Conservation (phyloP, 2,329 filamentous ascomycete genomes). For the Fonsecaea erecta region DNA sequence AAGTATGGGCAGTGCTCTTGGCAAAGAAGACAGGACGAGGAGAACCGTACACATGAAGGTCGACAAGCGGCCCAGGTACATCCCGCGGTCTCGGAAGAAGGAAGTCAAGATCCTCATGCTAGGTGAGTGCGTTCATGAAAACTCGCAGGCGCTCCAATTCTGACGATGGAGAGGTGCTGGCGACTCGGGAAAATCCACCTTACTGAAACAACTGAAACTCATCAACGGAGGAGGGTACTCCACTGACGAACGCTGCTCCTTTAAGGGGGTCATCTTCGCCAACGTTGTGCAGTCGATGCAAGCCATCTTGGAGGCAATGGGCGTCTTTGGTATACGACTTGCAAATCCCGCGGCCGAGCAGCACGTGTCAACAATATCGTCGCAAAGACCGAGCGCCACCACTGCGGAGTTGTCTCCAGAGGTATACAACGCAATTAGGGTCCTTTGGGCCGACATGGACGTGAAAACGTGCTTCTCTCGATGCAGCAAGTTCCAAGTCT, state of each 20-base stretch:
- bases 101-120: constrained; percentile 99
- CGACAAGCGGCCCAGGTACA: constrained; percentile 97
- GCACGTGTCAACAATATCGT: constrained; percentile 96
- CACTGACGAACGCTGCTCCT: constrained; percentile 75
- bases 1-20: constrained; percentile 99
- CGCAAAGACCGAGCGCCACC: constrained; percentile 95
- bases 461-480: constrained; percentile 95
- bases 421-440: constrained; percentile 89
- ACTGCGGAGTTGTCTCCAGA: constrained; percentile 91
- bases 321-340: constrained; percentile 75
- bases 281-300: constrained; percentile 73
- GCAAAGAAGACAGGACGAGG: constrained; percentile 99
- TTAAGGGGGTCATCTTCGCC: constrained; percentile 74
- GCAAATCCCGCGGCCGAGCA: constrained; percentile 88
- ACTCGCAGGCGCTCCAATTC: constrained; percentile 33
- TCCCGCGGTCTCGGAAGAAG: constrained; percentile 97
- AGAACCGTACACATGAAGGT: constrained; percentile 99
- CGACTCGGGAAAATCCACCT: constrained; percentile 95
- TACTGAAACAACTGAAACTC: constrained; percentile 97
- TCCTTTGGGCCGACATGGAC: constrained; percentile 88
- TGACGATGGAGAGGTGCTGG: constrained; percentile 73
- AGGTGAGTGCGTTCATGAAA: constrained; percentile 64
- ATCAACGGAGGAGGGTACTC: constrained; percentile 99
- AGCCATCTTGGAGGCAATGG: constrained; percentile 71
- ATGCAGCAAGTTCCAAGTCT: constrained; percentile 92